Evolutionary conservation across 2,329 filamentous ascomycete species (phyloP).

Genomic region (Chrysoporthe puriensis): DNA sequence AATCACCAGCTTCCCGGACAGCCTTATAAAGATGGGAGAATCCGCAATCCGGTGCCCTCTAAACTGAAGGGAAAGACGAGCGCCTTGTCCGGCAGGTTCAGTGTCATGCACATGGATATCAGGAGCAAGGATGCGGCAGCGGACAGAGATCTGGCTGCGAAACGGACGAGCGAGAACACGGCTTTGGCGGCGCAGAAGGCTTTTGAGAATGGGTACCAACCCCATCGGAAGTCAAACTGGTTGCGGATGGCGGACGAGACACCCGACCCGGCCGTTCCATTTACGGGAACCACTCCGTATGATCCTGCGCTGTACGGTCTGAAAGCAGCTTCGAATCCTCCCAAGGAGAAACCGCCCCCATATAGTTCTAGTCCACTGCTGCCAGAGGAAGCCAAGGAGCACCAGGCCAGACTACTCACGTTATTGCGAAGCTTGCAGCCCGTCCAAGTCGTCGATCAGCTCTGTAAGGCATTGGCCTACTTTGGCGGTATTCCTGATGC

Average conservation of each 20-base stretch:
- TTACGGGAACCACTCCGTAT: constrained; percentile 27
- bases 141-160: constrained; percentile 57
- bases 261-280: constrained; percentile 16
- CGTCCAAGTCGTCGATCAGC: constrained; percentile 60
- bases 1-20: constrained; percentile 32
- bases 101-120: constrained; percentile 65
- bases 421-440: constrained; percentile 61
- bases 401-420: constrained; percentile 63
- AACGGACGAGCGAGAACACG: constrained; percentile 65
- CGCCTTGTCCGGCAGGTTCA: constrained; percentile 62
- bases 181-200: constrained; percentile 61
- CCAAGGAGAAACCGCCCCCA: constrained; percentile 20
- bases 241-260: constrained; percentile 24
- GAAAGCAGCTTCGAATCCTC: constrained; percentile 21
- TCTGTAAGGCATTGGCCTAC: constrained; percentile 65
- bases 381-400: constrained; percentile 57
- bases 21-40: constrained; percentile 49
- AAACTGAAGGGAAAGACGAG: constrained; percentile 64
- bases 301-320: constrained; percentile 26
- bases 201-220: constrained; percentile 53
- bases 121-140: constrained; percentile 47
- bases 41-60: constrained; percentile 62
- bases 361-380: constrained; percentile 30
- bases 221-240: constrained; percentile 29
- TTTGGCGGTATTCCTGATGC: constrained; percentile 64